Base-by-base conservation (phyloP, 768 basidiomycete species). In the Sporobolomyces phaffii region DNA sequence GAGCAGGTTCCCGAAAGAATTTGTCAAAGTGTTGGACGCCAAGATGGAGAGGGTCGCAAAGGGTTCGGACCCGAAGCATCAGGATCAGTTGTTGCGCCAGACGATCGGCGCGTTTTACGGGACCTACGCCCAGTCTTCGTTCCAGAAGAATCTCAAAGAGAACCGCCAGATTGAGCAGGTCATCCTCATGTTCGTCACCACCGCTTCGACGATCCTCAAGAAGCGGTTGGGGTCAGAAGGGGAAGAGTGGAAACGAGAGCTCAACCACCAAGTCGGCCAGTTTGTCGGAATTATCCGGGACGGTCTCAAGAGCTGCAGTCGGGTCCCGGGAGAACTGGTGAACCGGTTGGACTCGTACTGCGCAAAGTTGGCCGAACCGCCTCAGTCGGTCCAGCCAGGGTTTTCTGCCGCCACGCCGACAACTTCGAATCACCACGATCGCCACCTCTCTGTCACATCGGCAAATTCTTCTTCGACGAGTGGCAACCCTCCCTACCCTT, bases 161-260 rank as follows among this genome's bases (percentile, higher is more conserved):
- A 93, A 90, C 77, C 84, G 96, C 50, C 96, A 94, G 80, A 90
- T 97, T 43, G 96, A 99, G 79, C 92, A 97, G 70, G 86, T 99
- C 60, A 94, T 99, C 65, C 82, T 99, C 57, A 89, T 89, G 83
- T 97, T 97, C 74, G 93, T 93, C 15, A 89, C 92, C 2, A 86
- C 91, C 58, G 89, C 94, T 5, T 91, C 90, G 4, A 83, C 84
- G 31, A 85, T 90, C 13, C 82, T 98, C 65, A 88, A 87, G 83
- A 96, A 96, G 78, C 83, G 88, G 3, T 33, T 68, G 31, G 56
- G 56, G 2, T 80, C 92, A 2, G 83, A 83, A 20, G 76, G 75
- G 31, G 92, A 96, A 52, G 88, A 84, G 26, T 97, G 93, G 93
- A 98, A 97, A 76, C 76, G 85, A 50, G 90, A 93, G 77, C 83